Evolutionary conservation across 441 rosid genomes (phyloP).

Genomic region (Flueggea neowawraea): DNA sequence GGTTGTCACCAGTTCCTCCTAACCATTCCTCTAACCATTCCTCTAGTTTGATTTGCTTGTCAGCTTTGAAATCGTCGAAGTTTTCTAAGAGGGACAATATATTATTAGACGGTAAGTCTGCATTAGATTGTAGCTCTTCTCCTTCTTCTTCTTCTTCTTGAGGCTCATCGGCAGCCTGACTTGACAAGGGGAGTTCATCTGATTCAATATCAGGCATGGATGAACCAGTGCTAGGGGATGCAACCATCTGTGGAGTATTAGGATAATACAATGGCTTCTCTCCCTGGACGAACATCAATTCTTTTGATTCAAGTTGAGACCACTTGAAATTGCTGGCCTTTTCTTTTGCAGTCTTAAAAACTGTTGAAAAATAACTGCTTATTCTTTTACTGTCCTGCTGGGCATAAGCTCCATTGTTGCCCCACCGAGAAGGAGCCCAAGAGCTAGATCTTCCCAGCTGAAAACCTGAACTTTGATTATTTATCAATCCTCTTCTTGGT

Average conservation of each 20-base stretch:
- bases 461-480: constrained; percentile 30
- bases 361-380: constrained; percentile 52
- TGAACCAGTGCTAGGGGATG: constrained; percentile 40
- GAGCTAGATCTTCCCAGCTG: constrained; percentile 45
- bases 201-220: constrained; percentile 38
- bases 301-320: constrained; percentile 60
- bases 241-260: constrained; percentile 27
- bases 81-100: constrained; percentile 27
- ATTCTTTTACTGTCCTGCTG: constrained; percentile 33
- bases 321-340: constrained; percentile 70
- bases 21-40: constrained; percentile 97
- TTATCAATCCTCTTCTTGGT: constrained; percentile 63
- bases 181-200: constrained; percentile 54
- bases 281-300: constrained; percentile 16
- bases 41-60: constrained; percentile 76
- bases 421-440: constrained; percentile 47
- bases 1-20: constrained; percentile 40
- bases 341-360: constrained; percentile 72
- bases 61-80: constrained; percentile 68
- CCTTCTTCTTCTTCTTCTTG: constrained; percentile 20
- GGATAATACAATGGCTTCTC: constrained; percentile 22
- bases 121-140: constrained; percentile 25
- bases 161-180: constrained; percentile 35
- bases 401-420: constrained; percentile 29
- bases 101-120: constrained; percentile 4